Conservation (phyloP, 2,329 filamentous ascomycete species). For the Clonostachys solani region DNA sequence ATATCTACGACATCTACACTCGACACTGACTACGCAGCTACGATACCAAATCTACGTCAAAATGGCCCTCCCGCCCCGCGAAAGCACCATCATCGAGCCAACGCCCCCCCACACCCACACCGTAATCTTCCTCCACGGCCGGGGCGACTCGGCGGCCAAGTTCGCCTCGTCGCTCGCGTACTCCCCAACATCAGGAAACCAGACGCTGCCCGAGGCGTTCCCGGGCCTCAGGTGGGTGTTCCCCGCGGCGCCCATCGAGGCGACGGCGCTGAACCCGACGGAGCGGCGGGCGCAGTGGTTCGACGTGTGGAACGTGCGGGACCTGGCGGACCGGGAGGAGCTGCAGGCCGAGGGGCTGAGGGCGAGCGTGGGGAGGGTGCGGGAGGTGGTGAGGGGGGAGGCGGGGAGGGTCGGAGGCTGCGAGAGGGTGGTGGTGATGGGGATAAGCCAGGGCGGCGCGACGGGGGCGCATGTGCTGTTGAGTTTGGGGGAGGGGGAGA, state of each 20-base stretch:
- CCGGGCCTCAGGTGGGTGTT: conserved; percentile 46
- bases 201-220: conserved; percentile 29
- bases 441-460: conserved; percentile 41
- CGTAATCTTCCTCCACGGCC: conserved; percentile 39
- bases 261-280: conserved; percentile 15
- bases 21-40: no score
- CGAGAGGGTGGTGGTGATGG: conserved; percentile 34
- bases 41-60: no score
- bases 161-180: conserved; percentile 21
- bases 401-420: conserved; percentile 25
- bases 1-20: no score
- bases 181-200: conserved; percentile 21
- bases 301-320: conserved; percentile 37
- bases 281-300: conserved; percentile 51
- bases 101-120: conserved; percentile 24
- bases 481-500: conserved; percentile 14
- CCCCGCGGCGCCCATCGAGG: conserved; percentile 29
- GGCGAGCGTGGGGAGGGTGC: conserved; percentile 26
- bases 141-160: conserved; percentile 29
- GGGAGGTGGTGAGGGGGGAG: conserved; percentile 24
- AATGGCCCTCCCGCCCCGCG: no score
- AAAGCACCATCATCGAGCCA: no score
- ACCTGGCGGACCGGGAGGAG: conserved; percentile 34
- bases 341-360: conserved; percentile 33
- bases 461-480: conserved; percentile 30